Evolutionary conservation across 108 stramenopile genomes (phyloP).

Genomic region (Skeletonema grethae): DNA sequence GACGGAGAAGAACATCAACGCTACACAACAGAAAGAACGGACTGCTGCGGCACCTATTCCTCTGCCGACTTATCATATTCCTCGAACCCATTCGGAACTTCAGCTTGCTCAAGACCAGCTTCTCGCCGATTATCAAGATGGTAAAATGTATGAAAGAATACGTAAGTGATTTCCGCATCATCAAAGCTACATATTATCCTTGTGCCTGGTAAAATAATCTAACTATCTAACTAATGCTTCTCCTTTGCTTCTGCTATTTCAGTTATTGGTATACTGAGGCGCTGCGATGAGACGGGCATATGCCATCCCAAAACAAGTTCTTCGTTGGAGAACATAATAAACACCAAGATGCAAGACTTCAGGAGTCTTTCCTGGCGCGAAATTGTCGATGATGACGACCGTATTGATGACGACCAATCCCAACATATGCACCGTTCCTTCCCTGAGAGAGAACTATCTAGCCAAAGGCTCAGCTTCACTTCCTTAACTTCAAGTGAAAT

Average conservation of each 20-base stretch:
- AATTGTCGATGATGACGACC: neutral
- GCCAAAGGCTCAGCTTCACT: neutral
- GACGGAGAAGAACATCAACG: neutral
- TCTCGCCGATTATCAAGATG: conserved; percentile 1
- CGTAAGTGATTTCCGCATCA: neutral
- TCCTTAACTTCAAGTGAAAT: neutral
- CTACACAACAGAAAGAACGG: neutral
- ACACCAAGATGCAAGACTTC: conserved; percentile 1
- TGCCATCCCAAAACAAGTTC: conserved; percentile 3
- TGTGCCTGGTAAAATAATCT: too few species aligned
- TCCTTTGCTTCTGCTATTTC: neutral
- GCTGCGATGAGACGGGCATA: neutral
- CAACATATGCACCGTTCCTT: neutral
- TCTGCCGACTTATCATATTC: neutral
- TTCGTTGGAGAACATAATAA: neutral
- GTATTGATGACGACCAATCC: neutral
- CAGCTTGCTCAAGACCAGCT: conserved; percentile 4
- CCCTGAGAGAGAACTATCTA: neutral
- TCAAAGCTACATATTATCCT: neutral
- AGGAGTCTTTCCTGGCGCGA: neutral
- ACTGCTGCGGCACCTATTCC: neutral
- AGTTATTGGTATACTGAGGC: conserved; percentile 1
- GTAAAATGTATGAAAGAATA: neutral
- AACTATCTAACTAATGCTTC: too few species aligned
- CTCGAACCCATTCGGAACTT: conserved; percentile 6